Evolutionary conservation across 768 basidiomycete species (phyloP), one percentile per base, ranked within the genome.

Genomic region (Kwoniella dejecticola): DNA sequence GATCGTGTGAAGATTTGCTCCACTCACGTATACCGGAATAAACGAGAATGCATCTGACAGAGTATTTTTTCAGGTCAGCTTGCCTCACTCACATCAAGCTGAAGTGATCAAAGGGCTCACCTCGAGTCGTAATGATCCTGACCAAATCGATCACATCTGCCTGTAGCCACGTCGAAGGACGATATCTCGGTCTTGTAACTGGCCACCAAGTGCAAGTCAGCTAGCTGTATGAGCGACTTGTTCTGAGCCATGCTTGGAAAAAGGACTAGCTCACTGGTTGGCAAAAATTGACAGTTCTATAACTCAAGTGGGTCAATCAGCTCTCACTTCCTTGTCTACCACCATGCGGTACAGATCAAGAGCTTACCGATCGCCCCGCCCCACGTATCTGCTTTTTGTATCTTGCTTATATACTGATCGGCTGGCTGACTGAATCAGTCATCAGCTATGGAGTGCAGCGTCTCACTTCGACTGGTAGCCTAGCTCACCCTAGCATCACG

Each of bases 161-260:
- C 94, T 0, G 90, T 90, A 77, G 94, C 90, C 62, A 97, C 89
- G 74, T 97, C 94, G 58, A 95, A 83, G 63, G 89, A 90, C 1
- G 87, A 86, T 36, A 98, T 95, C 79, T 96, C 94, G 1, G 89
- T 88, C 24, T 80, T 79, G 76, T 87, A 96, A 78, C 77, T 79
- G 33, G 15, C 7, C 7, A 15, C 31, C 56, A 36, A 19, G 12
- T 0, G 15, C 17, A 0, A 12, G 21, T 50, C 19, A 53, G 29
- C 13, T 17, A 33, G n/a, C 15, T 30, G 17, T 7, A 12, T n/a
- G n/a, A n/a, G n/a, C n/a, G n/a, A n/a, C n/a, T n/a, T n/a, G n/a
- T n/a, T n/a, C n/a, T n/a, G n/a, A n/a, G n/a, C n/a, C n/a, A n/a
- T n/a, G n/a, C 17, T 15, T 47, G 1, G 19, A 21, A n/a, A 13